Conservation (phyloP, 2,329 filamentous ascomycete species). For the Dothideomycetes sp. region DNA sequence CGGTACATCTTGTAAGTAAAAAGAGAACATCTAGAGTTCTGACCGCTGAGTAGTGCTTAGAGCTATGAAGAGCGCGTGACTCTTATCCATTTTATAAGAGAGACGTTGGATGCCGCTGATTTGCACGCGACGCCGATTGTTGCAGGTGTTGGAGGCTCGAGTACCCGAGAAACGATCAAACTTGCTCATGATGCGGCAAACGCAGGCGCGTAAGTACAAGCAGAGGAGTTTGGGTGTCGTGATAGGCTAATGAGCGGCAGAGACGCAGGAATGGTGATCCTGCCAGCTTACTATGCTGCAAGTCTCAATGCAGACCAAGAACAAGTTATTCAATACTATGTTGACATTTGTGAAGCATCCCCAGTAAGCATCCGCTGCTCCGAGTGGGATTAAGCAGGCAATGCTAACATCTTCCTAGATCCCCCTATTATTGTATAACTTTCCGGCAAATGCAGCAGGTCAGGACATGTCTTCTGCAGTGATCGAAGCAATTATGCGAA, state of each 20-base stretch:
- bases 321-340: conserved; percentile 2
- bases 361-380: background rate
- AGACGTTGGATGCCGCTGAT: background rate
- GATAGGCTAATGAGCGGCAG: background rate
- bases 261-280: conserved; percentile 2
- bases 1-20: conserved; percentile 1
- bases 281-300: conserved; percentile 3
- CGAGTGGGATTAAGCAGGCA: background rate
- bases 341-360: conserved; percentile 1
- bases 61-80: conserved; percentile 1
- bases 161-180: conserved; percentile 1
- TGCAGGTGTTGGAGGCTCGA: conserved; percentile 1
- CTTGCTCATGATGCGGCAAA: background rate
- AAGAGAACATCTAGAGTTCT: too few relatives aligned
- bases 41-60: background rate
- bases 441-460: conserved; percentile 2
- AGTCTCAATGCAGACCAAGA: background rate
- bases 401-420: background rate
- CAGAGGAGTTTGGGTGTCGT: background rate
- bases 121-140: conserved; percentile 1
- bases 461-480: background rate
- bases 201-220: conserved; percentile 2
- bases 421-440: conserved; percentile 4
- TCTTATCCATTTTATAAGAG: background rate
- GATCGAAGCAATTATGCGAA: background rate